phyloP scores from a whole-genome alignment of 768 basidiomycete species.

The Tulasnella sp. region DNA sequence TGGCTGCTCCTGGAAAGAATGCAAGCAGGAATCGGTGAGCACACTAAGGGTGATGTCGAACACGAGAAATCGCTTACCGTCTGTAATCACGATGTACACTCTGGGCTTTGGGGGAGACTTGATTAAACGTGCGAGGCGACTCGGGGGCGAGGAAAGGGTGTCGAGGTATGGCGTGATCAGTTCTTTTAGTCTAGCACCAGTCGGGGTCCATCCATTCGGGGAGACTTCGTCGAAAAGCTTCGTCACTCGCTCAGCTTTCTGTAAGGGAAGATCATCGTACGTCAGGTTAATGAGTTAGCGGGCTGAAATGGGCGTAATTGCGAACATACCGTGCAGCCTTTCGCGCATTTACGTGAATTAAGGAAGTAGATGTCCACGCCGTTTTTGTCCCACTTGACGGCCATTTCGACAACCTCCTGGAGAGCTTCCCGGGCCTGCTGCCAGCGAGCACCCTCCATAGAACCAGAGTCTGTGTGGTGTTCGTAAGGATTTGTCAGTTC shows the following conservation, averaged over 20 bases:
- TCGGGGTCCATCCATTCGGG: conserved; percentile 7
- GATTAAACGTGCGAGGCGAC: background rate
- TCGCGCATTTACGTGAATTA: conserved; percentile 38
- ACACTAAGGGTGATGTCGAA: background rate
- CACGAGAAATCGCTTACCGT: background rate
- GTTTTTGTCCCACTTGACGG: conserved; percentile 50
- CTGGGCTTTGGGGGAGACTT: background rate
- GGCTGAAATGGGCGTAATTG: background rate
- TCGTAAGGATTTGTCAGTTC: background rate
- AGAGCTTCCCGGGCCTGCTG: conserved; percentile 50
- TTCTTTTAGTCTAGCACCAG: background rate
- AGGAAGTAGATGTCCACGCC: conserved; percentile 64
- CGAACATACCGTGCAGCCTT: background rate
- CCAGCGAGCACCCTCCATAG: conserved; percentile 55
- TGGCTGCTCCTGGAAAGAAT: background rate
- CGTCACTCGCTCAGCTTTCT: background rate
- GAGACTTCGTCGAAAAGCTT: conserved; percentile 13
- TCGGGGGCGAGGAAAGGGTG: background rate
- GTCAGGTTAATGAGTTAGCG: background rate
- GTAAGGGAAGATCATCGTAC: background rate
- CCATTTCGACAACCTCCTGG: conserved; percentile 48
- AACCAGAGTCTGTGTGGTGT: conserved; percentile 53
- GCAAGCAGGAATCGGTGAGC: background rate
- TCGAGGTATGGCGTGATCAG: background rate
- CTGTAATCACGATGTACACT: conserved; percentile 4